Conservation (phyloP, 495 filamentous ascomycete genomes). For the Neurospora sp. region DNA sequence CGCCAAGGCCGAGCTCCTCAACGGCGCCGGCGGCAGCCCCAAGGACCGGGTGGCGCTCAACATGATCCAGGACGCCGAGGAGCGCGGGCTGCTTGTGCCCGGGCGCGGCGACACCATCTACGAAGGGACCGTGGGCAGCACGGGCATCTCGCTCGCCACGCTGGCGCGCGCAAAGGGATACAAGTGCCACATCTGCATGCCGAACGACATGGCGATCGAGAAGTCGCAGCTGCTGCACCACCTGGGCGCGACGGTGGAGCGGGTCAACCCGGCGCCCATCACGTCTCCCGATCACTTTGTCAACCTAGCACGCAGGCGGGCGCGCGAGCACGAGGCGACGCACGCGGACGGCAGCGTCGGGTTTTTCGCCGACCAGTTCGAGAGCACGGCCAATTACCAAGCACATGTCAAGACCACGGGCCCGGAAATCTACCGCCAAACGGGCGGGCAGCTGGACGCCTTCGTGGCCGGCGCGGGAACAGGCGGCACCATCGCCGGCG, state of each 20-base stretch:
- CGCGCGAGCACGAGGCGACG: constrained; percentile 51
- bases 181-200: constrained; percentile 93
- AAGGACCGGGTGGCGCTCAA: constrained; percentile 91
- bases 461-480: constrained; percentile 96
- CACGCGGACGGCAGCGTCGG: constrained; percentile 42
- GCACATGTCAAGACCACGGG: constrained; percentile 79
- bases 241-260: constrained; percentile 81
- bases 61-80: constrained; percentile 80
- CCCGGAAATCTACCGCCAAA: constrained; percentile 78
- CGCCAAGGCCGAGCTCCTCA: constrained; percentile 93
- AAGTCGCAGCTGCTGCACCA: constrained; percentile 83
- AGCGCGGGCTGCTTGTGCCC: constrained; percentile 63
- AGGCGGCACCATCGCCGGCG: constrained; percentile 85
- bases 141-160: constrained; percentile 85
- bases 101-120: constrained; percentile 86
- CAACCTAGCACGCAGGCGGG: constrained; percentile 75
- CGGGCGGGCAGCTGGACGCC: constrained; percentile 65
- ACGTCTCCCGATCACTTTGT: constrained; percentile 87
- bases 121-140: constrained; percentile 92
- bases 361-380: constrained; percentile 96
- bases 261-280: constrained; percentile 84
- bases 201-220: constrained; percentile 78
- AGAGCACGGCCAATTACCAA: constrained; percentile 73
- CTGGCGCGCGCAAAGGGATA: constrained; percentile 84
- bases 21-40: constrained; percentile 88